Conservation (phyloP, 352 stramenopile genomes). For the Phytophthora hybrid region DNA sequence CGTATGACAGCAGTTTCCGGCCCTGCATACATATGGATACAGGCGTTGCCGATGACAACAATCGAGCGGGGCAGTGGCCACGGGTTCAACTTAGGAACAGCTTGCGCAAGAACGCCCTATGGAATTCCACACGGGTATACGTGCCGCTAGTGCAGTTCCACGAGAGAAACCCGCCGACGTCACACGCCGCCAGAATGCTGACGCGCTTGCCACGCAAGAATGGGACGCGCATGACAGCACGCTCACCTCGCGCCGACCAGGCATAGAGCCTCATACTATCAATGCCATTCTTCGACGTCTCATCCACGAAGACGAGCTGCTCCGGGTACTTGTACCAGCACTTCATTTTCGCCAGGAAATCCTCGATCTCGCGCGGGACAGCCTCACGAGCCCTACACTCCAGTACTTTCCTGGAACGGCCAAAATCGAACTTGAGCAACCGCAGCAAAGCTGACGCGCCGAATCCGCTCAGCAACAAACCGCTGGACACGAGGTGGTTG, state of each 20-base stretch:
- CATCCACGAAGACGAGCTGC: slow-evolving; percentile 2
- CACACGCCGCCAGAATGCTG: slow-evolving; percentile 14
- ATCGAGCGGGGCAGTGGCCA: too few relatives aligned
- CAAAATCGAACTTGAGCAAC: background rate
- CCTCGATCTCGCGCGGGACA: background rate
- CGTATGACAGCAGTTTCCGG: too few relatives aligned
- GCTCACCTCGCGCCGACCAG: background rate
- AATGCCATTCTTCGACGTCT: background rate
- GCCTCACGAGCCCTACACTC: background rate
- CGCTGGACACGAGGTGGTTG: too few relatives aligned
- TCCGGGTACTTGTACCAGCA: background rate
- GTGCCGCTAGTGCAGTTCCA: slow-evolving; percentile 23
- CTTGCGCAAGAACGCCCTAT: too few relatives aligned
- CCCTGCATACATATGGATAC: too few relatives aligned
- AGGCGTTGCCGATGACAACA: too few relatives aligned
- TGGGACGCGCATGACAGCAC: background rate
- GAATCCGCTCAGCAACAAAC: background rate
- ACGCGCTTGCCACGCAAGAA: slow-evolving; percentile 13
- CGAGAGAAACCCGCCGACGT: too few relatives aligned
- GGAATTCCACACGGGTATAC: too few relatives aligned
- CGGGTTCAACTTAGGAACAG: too few relatives aligned
- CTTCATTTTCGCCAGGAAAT: background rate
- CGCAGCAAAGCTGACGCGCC: background rate
- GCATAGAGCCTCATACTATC: background rate
- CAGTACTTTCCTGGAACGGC: background rate